Percentiles rank a stretch among this genome's conserved stretches.
phyloP scores from a whole-genome alignment of 208 protist species.

The Acanthamoeba royreba region DNA sequence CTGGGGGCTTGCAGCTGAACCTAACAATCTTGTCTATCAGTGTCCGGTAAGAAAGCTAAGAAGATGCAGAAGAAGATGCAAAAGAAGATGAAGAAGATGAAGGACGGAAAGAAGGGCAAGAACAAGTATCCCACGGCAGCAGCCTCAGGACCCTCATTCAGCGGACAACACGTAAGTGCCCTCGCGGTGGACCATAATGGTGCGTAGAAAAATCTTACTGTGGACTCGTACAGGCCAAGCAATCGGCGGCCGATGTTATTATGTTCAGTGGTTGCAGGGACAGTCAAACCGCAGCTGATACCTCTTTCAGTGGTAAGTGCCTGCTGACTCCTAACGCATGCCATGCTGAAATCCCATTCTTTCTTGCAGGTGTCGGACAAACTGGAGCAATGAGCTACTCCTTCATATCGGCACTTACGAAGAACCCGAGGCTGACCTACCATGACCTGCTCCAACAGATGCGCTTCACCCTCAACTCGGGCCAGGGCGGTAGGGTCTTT shows the following conservation, averaged over 20 bases:
- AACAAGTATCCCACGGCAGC: neutral
- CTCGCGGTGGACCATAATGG: too few species aligned
- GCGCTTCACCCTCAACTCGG: constrained; percentile 13
- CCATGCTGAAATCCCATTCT: neutral
- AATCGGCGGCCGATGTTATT: constrained; percentile 24
- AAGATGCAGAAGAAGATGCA: neutral
- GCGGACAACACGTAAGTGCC: neutral
- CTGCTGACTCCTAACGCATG: neutral
- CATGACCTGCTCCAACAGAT: neutral
- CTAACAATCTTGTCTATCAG: neutral
- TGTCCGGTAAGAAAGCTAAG: neutral
- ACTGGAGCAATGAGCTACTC: constrained; percentile 48
- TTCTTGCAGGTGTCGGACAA: neutral
- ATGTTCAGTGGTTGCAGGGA: constrained; percentile 57
- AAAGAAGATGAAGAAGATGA: constrained; percentile 42
- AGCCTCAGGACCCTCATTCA: neutral
- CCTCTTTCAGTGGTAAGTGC: neutral
- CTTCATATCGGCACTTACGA: neutral
- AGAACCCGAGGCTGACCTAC: neutral
- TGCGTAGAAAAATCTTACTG: too few species aligned
- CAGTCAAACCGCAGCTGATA: constrained; percentile 32
- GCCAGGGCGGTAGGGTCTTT: neutral
- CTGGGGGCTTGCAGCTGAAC: neutral
- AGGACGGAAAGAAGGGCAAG: constrained; percentile 34
- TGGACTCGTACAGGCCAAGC: neutral